Base-by-base conservation (phyloP, 176 grass and related monocot species). In the Musa schizocarpa region DNA sequence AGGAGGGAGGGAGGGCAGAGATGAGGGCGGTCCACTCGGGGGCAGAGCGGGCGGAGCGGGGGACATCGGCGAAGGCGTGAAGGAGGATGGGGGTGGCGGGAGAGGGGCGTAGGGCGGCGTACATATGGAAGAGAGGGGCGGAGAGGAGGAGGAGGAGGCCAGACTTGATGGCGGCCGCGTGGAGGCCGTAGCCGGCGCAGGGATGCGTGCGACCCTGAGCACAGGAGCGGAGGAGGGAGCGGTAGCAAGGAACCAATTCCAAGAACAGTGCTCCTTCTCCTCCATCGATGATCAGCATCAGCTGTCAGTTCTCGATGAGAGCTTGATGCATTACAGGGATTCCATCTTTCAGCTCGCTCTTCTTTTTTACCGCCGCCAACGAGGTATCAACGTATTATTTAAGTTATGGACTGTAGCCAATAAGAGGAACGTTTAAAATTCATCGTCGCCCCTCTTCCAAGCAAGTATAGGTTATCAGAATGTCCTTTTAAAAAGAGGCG, bases 1-100 rank as follows among this genome's bases (percentile, higher is more conserved):
- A 34, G 43, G 81, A 66, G 26, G 69, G 81, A 11, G 63, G 21
- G 63, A 78, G 68, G 19, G 81, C 76, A 53, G 74, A 77, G 61
- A 83, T 77, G 81, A 83, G 65, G 23, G 81, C 81, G 53, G 81
- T 83, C 63, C 61, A 83, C 63, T 67, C 81, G 65, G 67, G 20
- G 50, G 81, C 12, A 19, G 77, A 79, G 43, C 75, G 75, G 49
- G 49, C 67, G 17, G 65, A 0, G 53, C 9, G 50, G 17, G 66
- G 26, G 17, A 79, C 12, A 19, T 50, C 55, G 53, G 2, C 49
- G 74, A 83, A 70, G 74, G 65, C 76, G 48, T 12, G 72, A 78
- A 74, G 78, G 73, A 78, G 86, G 70, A 57, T 68, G 74, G 62
- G 76, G 77, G 78, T 54, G 75, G 52, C 83, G 68, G 56, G 7